Base-by-base conservation (phyloP, 2,329 filamentous ascomycete species). In the Tolypocladium cylindrosporum region DNA sequence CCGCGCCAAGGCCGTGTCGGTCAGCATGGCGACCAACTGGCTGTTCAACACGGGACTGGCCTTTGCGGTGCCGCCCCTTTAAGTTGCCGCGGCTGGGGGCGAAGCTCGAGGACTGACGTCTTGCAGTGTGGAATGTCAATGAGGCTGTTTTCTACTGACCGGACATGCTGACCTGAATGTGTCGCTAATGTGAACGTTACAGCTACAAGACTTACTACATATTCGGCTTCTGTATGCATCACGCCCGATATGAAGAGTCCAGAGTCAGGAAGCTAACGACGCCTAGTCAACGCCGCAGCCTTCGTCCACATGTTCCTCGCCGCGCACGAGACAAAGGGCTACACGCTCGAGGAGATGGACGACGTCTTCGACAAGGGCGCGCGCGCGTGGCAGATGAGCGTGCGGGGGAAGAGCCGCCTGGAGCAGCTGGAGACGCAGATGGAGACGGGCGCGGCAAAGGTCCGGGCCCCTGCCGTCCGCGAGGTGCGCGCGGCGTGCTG, bases 291-390 rank as follows among this genome's bases (percentile, higher is more conserved):
- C 68, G 79, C 79, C 1, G 77, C 78, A 7, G 88, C 88, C 65
- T 84, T 85, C 45, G 68, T 91, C 55, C 87, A 91, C 68, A 84
- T 89, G 66, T 82, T 83, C 68, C 77, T 91, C 62, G 67, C 75
- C 27, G 75, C 75, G 1, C 87, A 86, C 0, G 79, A 90, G 72
- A 91, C 88, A 0, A 82, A 84, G 61, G 87, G 87, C 14, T 89
- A 85, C 72, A 88, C 87, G 0, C 81, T 92, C 1, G 89, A 92
- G 67, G 88, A 92, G 68, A 86, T 91, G 70, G 87, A 89, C 62
- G 82, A 83, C 16, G 85, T 91, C 62, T 92, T 92, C 68, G 77
- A 83, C 63, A 77, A 79, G 9, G 81, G 80, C 0, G 67, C 76
- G 1, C 80, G 79, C 1, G 81, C 85, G 4, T 88, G 85, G 85